Percentiles rank a stretch among this genome's conserved stretches.
These are phyloP conservation scores for Saccharomycopsis synnaedendra DNA, from an alignment of 805 yeast species.

Conservation along the genomic window DNA sequence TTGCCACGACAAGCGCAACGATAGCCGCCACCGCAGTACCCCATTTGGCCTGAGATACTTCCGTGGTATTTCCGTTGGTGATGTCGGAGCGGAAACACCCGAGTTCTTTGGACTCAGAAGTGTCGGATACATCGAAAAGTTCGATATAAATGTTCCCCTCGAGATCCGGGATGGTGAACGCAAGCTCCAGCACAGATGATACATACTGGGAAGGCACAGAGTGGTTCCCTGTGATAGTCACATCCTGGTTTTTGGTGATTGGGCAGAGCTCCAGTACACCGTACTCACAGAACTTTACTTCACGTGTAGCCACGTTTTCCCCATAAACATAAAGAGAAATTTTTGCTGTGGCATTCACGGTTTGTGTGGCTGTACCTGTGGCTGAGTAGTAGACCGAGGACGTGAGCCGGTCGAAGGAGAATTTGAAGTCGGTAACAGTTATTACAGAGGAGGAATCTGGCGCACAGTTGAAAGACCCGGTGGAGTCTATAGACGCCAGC, in stretches of 20 bases:
- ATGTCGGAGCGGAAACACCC: constrained; percentile 19
- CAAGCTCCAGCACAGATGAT: constrained; percentile 20
- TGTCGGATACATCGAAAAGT: constrained; percentile 8
- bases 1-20: constrained; percentile 19
- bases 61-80: constrained; percentile 23
- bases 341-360: constrained; percentile 14
- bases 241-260: constrained; percentile 18
- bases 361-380: constrained; percentile 10
- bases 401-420: constrained; percentile 5
- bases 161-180: constrained; percentile 24
- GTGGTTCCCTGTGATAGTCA: constrained; percentile 20
- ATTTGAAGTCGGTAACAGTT: constrained; percentile 8
- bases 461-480: constrained; percentile 15
- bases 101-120: background rate
- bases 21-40: constrained; percentile 23
- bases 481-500: constrained; percentile 5
- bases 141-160: constrained; percentile 21
- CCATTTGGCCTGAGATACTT: constrained; percentile 18
- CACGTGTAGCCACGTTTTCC: constrained; percentile 18
- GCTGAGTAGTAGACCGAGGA: constrained; percentile 10
- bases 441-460: constrained; percentile 6
- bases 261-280: constrained; percentile 23
- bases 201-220: constrained; percentile 21
- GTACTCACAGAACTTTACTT: constrained; percentile 22
- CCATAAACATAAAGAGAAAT: constrained; percentile 22